Conservation (phyloP, 345 rosid genomes). For the Murraya koenigii region DNA sequence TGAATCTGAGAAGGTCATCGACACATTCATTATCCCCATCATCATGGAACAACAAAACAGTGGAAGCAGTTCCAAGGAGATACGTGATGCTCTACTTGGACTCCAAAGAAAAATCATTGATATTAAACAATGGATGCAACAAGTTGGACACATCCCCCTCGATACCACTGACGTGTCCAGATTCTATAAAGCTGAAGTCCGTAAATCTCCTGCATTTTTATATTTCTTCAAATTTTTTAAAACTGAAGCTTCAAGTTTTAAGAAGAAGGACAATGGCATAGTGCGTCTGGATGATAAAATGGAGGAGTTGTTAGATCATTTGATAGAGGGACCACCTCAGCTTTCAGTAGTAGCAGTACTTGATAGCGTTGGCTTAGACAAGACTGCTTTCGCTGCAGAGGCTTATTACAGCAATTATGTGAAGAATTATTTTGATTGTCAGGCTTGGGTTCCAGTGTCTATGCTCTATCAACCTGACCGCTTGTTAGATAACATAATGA, state of each 20-base stretch:
- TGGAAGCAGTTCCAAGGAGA: not conserved
- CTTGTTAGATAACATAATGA: not conserved
- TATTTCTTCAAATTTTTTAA: too few species aligned
- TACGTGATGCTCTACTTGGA: not conserved
- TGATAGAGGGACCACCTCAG: not conserved
- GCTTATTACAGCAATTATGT: too few species aligned
- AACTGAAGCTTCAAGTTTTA: not conserved
- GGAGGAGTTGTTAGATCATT: not conserved
- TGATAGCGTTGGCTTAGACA: not conserved
- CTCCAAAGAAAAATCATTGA: not conserved
- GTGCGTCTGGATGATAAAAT: not conserved
- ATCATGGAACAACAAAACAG: not conserved
- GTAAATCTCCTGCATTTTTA: not conserved
- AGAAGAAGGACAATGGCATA: not conserved
- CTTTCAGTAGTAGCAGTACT: not conserved
- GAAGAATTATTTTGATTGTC: too few species aligned
- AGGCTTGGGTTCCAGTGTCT: not conserved
- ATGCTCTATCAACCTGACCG: too few species aligned
- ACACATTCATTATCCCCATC: not conserved
- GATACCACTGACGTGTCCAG: not conserved
- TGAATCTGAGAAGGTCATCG: not conserved
- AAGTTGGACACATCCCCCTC: not conserved
- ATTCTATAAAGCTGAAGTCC: not conserved
- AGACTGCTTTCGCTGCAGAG: not conserved
- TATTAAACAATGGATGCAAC: not conserved